A percentile compares a stretch with the other conserved stretches of the same genome.
Conservation (phyloP, 192 early-diverging fungal genomes). For the Entophlyctis helioformis region DNA sequence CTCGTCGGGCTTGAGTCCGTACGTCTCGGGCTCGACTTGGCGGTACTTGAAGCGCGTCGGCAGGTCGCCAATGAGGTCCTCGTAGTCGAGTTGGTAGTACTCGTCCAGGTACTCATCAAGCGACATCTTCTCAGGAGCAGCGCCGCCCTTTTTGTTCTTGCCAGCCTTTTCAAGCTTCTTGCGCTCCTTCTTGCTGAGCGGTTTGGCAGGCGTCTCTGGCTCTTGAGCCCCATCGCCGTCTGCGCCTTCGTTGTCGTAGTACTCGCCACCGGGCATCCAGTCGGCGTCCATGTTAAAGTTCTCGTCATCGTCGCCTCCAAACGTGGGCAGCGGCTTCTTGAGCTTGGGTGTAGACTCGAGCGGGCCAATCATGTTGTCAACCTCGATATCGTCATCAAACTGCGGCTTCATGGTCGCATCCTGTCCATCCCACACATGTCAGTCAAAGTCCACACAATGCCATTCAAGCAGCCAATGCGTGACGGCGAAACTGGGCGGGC, state of each 20-base stretch:
- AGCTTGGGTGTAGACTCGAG: conserved; percentile 10
- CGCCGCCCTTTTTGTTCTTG: too few species aligned
- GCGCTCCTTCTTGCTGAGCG: conserved; percentile 8
- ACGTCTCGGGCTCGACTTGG: conserved; percentile 64
- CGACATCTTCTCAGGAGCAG: conserved; percentile 13
- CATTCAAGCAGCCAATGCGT: too few species aligned
- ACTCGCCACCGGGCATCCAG: conserved; percentile 62
- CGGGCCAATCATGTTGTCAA: conserved; percentile 40
- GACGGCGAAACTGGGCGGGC: too few species aligned
- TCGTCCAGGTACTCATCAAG: conserved; percentile 73
- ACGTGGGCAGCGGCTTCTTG: conserved; percentile 8
- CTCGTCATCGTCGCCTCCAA: conserved; percentile 45
- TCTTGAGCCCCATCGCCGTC: conserved; percentile 5
- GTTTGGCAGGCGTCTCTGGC: neutral
- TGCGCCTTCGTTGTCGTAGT: conserved; percentile 24
- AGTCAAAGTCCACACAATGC: too few species aligned
- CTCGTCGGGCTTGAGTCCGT: conserved; percentile 70
- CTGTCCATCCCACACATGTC: too few species aligned
- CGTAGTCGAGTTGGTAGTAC: conserved; percentile 82
- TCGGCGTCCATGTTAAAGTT: conserved; percentile 89
- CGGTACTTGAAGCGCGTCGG: conserved; percentile 88
- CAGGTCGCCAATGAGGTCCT: conserved; percentile 80
- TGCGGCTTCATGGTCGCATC: conserved; percentile 46
- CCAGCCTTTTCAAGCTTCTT: conserved; percentile 20
- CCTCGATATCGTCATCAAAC: conserved; percentile 80